Evolutionary conservation across 148 eudicot genomes (phyloP).

Genomic region (Rhododendron williamsianum): DNA sequence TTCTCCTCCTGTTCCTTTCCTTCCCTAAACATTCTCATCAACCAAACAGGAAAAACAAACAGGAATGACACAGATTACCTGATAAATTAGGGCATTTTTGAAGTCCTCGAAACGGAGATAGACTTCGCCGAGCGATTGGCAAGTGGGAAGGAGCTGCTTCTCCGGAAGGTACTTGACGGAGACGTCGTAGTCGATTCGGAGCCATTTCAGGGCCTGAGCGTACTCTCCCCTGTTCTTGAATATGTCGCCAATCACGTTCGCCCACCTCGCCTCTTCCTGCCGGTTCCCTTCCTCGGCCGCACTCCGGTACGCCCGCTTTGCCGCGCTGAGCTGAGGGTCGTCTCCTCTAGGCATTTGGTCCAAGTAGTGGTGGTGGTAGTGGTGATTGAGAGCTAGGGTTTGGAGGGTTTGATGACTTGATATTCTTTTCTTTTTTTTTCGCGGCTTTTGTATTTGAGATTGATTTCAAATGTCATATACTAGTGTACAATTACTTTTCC

Average conservation of each 20-base stretch:
- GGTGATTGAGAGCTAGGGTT: not conserved
- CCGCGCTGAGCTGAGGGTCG: slow-evolving; percentile 39
- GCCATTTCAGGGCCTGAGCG: slow-evolving; percentile 67
- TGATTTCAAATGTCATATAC: not conserved
- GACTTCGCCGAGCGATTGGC: slow-evolving; percentile 88
- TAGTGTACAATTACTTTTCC: not conserved
- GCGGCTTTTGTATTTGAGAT: slow-evolving; percentile 8
- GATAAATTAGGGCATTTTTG: slow-evolving; percentile 58
- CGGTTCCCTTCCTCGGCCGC: slow-evolving; percentile 60
- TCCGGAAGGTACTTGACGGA: slow-evolving; percentile 46
- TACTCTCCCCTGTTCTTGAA: slow-evolving; percentile 78
- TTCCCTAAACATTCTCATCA: not conserved
- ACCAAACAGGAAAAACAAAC: not conserved
- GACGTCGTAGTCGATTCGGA: slow-evolving; percentile 66
- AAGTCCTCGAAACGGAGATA: slow-evolving; percentile 56
- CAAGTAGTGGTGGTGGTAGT: not conserved
- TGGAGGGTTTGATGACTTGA: not conserved
- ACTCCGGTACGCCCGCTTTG: slow-evolving; percentile 52
- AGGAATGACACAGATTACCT: slow-evolving; percentile 36
- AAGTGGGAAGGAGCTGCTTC: slow-evolving; percentile 79
- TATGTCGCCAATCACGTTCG: slow-evolving; percentile 84
- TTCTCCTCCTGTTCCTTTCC: not conserved
- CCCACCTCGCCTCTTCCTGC: slow-evolving; percentile 91
- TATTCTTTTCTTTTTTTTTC: not conserved
- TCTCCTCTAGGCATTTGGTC: slow-evolving; percentile 38